phyloP scores from a whole-genome alignment of 345 rosid genomes.

The Nasturtium officinale region DNA sequence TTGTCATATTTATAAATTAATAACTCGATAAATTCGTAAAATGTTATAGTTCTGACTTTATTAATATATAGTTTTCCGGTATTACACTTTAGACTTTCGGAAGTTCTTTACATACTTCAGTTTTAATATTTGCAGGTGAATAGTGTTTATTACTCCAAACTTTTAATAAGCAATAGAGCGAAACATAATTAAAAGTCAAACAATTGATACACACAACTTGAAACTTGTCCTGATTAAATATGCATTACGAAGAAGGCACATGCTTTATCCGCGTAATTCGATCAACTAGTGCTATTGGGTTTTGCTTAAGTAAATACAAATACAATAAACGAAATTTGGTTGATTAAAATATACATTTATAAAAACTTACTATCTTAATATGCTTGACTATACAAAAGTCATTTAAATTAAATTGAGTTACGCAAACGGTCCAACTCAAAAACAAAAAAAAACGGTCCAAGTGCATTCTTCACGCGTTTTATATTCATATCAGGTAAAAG shows the following conservation, averaged over 20 bases:
- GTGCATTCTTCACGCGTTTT: too few relatives aligned
- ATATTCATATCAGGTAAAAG: constrained; percentile 2
- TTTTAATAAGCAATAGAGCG: not conserved
- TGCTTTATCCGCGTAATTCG: constrained; percentile 34
- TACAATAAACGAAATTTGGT: not conserved
- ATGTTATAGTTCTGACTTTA: too few relatives aligned
- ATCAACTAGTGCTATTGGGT: constrained; percentile 38
- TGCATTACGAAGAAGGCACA: constrained; percentile 29
- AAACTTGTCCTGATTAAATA: constrained; percentile 13
- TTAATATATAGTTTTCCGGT: too few relatives aligned
- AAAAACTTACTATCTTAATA: not conserved
- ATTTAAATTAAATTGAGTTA: constrained; percentile 7
- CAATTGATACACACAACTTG: constrained; percentile 17
- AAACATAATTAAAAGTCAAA: not conserved
- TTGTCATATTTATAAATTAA: too few relatives aligned
- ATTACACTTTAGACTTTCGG: not conserved
- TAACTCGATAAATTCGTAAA: too few relatives aligned
- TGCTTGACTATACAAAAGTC: constrained; percentile 8
- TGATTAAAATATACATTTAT: not conserved
- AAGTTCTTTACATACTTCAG: not conserved
- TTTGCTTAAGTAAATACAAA: constrained; percentile 16
- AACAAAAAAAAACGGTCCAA: too few relatives aligned
- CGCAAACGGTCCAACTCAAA: constrained; percentile 36
- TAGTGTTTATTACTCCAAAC: constrained; percentile 12
- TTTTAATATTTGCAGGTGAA: not conserved